These are phyloP conservation scores for Maudiozyma serrabonitensis DNA, from an alignment of 805 yeast species.

Conservation along the genomic window DNA sequence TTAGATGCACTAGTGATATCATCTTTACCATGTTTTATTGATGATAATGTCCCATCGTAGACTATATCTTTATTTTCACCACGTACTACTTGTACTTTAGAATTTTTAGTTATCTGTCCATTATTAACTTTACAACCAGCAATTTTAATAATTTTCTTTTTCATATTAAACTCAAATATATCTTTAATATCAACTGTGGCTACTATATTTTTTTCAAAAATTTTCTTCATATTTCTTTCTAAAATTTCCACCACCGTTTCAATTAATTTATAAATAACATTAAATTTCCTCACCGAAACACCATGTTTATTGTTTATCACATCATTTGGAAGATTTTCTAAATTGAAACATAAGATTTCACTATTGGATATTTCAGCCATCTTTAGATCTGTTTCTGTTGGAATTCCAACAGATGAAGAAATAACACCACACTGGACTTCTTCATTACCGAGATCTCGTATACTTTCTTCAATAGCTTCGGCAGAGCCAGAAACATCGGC, in stretches of 20 bases:
- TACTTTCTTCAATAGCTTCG: constrained; percentile 82
- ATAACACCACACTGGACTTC: constrained; percentile 68
- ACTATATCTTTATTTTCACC: constrained; percentile 32
- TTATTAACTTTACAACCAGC: constrained; percentile 81
- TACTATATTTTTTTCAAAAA: constrained; percentile 51
- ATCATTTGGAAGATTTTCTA: constrained; percentile 51
- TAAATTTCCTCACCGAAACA: constrained; percentile 51
- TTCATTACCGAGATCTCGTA: constrained; percentile 75
- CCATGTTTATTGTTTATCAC: constrained; percentile 46
- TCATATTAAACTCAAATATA: constrained; percentile 61
- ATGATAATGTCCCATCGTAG: constrained; percentile 52
- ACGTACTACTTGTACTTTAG: constrained; percentile 49
- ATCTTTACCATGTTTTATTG: constrained; percentile 74
- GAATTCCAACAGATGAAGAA: constrained; percentile 68
- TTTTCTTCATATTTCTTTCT: constrained; percentile 51
- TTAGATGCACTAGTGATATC: constrained; percentile 68
- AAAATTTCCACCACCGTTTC: constrained; percentile 70
- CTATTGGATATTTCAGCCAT: constrained; percentile 66
- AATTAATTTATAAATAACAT: constrained; percentile 78
- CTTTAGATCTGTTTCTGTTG: constrained; percentile 56
- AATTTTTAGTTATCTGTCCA: constrained; percentile 57
- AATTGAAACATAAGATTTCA: constrained; percentile 67
- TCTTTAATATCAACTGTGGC: constrained; percentile 65
- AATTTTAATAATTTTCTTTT: constrained; percentile 46
- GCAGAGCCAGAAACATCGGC: constrained; percentile 93